Percentiles rank a stretch among this genome's conserved stretches.
Evolutionary conservation across 2,329 filamentous ascomycete genomes (phyloP).

Genomic region (Juglanconis oblonga): DNA sequence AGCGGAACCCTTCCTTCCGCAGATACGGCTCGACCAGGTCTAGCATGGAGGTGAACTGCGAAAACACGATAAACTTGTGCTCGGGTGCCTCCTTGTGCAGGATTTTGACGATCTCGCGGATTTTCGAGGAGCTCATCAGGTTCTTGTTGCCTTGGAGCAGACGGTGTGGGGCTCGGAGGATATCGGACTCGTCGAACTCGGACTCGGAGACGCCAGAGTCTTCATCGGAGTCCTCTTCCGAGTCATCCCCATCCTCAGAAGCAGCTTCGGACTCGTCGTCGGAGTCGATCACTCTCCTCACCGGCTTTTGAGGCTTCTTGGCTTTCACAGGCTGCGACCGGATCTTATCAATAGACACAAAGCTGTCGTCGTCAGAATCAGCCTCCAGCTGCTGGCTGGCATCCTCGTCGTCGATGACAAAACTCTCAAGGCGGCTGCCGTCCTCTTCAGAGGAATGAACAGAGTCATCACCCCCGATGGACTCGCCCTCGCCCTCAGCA

Average conservation of each 20-base stretch:
- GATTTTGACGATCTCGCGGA: conserved; percentile 78
- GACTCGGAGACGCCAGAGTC: conserved; percentile 38
- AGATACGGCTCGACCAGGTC: conserved; percentile 94
- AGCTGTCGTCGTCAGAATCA: conserved; percentile 33
- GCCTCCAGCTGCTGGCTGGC: conserved; percentile 21
- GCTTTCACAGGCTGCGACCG: conserved; percentile 28
- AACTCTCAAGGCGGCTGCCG: conserved; percentile 52
- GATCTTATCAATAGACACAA: conserved; percentile 36
- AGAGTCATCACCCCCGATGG: conserved; percentile 70
- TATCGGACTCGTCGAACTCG: conserved; percentile 30
- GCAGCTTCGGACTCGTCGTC: conserved; percentile 33
- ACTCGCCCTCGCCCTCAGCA: conserved; percentile 82
- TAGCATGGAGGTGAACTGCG: conserved; percentile 97
- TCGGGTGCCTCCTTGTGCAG: conserved; percentile 72
- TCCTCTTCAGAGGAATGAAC: conserved; percentile 52
- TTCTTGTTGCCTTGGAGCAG: conserved; percentile 23
- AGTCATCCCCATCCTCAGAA: conserved; percentile 10
- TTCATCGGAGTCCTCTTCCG: conserved; percentile 23
- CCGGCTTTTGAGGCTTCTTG: conserved; percentile 28
- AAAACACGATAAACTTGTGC: conserved; percentile 98
- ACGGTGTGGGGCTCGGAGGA: neutral
- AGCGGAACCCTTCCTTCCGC: conserved; percentile 67
- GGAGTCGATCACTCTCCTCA: conserved; percentile 25
- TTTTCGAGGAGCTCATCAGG: conserved; percentile 80
- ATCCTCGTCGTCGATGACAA: conserved; percentile 52